These are phyloP conservation scores for Dillenia suffruticosa DNA, from an alignment of 164 flowering plant species.

Conservation along the genomic window DNA sequence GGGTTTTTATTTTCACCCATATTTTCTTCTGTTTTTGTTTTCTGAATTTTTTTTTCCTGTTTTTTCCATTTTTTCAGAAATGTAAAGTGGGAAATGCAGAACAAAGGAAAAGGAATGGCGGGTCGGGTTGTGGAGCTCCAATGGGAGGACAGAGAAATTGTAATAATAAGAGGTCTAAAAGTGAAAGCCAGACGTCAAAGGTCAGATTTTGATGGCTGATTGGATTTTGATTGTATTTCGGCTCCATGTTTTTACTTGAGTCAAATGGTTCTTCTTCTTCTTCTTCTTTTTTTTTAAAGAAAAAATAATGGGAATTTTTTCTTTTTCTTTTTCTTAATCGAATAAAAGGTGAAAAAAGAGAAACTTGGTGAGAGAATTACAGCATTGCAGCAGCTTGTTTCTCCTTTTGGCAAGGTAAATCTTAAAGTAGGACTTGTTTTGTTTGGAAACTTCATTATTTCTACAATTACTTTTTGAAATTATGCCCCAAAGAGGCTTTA, in stretches of 20 bases:
- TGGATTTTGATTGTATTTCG: neutral
- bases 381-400: conserved; percentile 81
- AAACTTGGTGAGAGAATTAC: conserved; percentile 82
- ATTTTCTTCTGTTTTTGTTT: too few species aligned
- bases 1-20: too few species aligned
- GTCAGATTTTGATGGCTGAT: conserved; percentile 13
- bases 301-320: neutral
- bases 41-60: neutral
- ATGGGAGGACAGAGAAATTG: conserved; percentile 16
- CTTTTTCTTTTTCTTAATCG: neutral
- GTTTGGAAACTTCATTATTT: too few species aligned
- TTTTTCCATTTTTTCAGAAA: too few species aligned
- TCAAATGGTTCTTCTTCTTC: neutral
- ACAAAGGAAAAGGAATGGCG: conserved; percentile 36
- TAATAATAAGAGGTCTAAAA: conserved; percentile 29
- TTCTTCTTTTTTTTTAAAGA: neutral
- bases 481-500: too few species aligned
- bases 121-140: conserved; percentile 11
- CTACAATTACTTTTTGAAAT: too few species aligned
- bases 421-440: neutral
- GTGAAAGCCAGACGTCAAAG: conserved; percentile 31
- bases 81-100: conserved; percentile 8
- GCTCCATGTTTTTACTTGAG: neutral
- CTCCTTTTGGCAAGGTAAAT: conserved; percentile 85
- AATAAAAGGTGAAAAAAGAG: conserved; percentile 60